Conservation (phyloP, 2,329 filamentous ascomycete genomes). For the Aspergillus novoparasiticus region DNA sequence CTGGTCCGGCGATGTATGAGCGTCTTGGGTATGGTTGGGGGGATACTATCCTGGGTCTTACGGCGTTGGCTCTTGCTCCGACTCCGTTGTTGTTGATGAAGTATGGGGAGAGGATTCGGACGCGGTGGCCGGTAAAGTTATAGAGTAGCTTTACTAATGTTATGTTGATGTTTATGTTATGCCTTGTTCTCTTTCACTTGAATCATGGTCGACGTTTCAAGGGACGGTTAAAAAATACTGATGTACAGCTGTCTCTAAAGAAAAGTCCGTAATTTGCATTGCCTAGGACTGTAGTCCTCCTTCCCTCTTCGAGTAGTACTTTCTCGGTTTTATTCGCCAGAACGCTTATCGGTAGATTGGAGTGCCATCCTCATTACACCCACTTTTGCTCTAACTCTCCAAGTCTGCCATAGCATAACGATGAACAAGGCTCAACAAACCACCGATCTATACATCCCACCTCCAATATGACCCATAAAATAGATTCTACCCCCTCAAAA, state of each 20-base stretch:
- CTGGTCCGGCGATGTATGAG: constrained; percentile 40
- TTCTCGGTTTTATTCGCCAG: too few species aligned
- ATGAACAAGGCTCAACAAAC: neutral
- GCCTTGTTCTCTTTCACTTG: neutral
- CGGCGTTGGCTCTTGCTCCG: constrained; percentile 31
- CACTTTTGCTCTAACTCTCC: neutral
- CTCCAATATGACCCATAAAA: neutral
- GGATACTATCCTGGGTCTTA: constrained; percentile 31
- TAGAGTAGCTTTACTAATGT: neutral
- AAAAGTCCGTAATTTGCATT: too few species aligned
- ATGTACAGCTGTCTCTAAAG: too few species aligned
- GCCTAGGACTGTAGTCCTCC: too few species aligned
- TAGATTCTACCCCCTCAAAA: constrained; percentile 14
- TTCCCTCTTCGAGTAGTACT: too few species aligned
- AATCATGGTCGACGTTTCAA: too few species aligned
- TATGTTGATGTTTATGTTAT: neutral
- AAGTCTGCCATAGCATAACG: neutral
- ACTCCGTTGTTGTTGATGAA: constrained; percentile 31
- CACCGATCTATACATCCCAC: neutral
- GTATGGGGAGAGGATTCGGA: constrained; percentile 3
- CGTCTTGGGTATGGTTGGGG: constrained; percentile 46
- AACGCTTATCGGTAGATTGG: neutral
- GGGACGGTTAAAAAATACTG: too few species aligned
- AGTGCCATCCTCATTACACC: neutral
- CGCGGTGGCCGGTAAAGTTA: neutral